These are phyloP conservation scores for Styphnolobium japonicum DNA, from an alignment of 306 rosid species.

Conservation along the genomic window DNA sequence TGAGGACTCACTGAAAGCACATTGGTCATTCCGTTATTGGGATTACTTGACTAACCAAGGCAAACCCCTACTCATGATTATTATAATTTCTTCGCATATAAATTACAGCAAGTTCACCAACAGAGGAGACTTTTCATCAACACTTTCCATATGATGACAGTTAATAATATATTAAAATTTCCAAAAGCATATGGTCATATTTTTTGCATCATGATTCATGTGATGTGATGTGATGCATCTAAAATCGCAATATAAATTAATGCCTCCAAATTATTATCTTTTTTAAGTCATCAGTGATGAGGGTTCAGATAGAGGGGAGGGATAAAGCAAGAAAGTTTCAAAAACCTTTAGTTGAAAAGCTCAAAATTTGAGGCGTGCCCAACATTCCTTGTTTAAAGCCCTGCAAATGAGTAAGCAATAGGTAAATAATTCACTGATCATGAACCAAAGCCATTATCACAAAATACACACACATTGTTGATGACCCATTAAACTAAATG, in stretches of 20 bases:
- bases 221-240: not conserved
- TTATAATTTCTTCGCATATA: not conserved
- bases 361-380: conserved; percentile 48
- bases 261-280: not conserved
- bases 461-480: not conserved
- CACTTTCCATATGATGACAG: not conserved
- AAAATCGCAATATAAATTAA: not conserved
- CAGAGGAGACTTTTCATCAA: not conserved
- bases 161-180: not conserved
- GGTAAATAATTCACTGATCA: not conserved
- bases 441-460: not conserved
- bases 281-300: not conserved
- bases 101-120: not conserved
- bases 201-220: not conserved
- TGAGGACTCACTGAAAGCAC: not conserved
- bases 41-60: too few relatives aligned
- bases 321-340: not conserved
- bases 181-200: not conserved
- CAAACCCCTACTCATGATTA: not conserved
- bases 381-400: conserved; percentile 44
- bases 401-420: conserved; percentile 42
- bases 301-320: not conserved
- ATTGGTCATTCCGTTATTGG: too few relatives aligned
- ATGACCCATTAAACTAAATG: too few relatives aligned
- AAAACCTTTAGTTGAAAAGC: conserved; percentile 72